Percentiles rank a stretch among this genome's conserved stretches.
These are phyloP conservation scores for Paecilomyces formosus DNA, from an alignment of 2,329 filamentous ascomycete species.

Conservation along the genomic window DNA sequence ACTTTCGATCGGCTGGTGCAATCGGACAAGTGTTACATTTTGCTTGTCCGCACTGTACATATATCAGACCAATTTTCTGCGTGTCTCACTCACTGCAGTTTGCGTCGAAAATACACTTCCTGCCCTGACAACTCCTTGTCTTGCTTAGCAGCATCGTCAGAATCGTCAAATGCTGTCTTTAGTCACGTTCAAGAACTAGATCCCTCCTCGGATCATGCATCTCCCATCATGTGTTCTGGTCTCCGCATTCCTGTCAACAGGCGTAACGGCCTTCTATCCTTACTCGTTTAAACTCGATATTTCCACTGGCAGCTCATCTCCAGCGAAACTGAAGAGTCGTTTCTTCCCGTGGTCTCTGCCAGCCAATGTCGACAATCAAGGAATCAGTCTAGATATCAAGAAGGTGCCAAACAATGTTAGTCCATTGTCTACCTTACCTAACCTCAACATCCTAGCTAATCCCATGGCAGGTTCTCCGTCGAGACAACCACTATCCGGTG, in stretches of 20 bases:
- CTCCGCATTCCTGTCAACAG: conserved; percentile 21
- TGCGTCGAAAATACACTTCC: background rate
- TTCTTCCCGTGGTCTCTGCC: conserved; percentile 25
- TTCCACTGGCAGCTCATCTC: conserved; percentile 9
- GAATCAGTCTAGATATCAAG: conserved; percentile 25
- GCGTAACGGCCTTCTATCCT: conserved; percentile 38
- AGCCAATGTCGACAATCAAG: conserved; percentile 12
- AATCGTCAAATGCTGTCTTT: conserved; percentile 33
- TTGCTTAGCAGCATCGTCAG: background rate
- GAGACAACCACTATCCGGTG: conserved; percentile 44
- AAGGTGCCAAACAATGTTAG: conserved; percentile 20
- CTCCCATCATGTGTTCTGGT: conserved; percentile 28
- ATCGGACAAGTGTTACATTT: background rate
- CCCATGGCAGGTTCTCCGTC: conserved; percentile 23
- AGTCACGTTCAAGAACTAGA: conserved; percentile 1
- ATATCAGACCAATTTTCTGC: background rate
- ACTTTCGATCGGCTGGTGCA: background rate
- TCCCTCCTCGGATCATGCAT: conserved; percentile 25
- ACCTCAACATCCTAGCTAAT: conserved; percentile 4
- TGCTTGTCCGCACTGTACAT: background rate
- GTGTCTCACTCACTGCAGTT: background rate
- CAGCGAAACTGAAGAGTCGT: conserved; percentile 17
- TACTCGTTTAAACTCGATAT: conserved; percentile 21
- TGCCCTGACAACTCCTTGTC: background rate
- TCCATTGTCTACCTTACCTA: background rate